Base-by-base conservation (phyloP, 179 eudicot genomes). In the Spergularia azorica region DNA sequence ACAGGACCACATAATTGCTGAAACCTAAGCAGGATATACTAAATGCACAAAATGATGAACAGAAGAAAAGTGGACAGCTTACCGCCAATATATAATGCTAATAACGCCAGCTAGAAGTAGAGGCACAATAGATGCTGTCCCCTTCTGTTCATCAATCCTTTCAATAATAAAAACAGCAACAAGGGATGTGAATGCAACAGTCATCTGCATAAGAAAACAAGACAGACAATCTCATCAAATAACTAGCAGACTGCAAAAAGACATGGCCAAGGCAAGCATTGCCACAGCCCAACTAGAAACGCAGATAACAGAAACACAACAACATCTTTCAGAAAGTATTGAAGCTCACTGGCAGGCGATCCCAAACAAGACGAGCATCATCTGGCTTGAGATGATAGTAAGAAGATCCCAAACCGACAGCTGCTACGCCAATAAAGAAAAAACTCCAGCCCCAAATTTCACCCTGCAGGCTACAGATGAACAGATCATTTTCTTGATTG, bases 351-450 rank as follows among this genome's bases (percentile, higher is more conserved):
- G 98, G 98, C 84, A 95, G 84, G 78, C 98, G 97, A 84, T 95
- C 98, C 98, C 98, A 95, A 70, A 95, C 96, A 81, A 93, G 97
- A 76, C 82, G 73, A 71, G 91, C 91, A 82, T 95, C 98, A 83
- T 93, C 80, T 65, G 97, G 98, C 58, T 95, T 79, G 62, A 93
- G 93, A 87, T 95, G 98, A 84, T 95, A 95, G 81, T 95, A 95
- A 76, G 97, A 84, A 26, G 98, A 95, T 63, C 98, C 98, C 80
- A 95, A 67, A 78, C 79, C 97, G 78, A 93, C 96, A 67, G 97
- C 97, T 60, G 97, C 87, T 65, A 95, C 93, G 48, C 98, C 98
- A 79, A 91, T 81, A 82, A 82, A 93, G 80, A 95, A 95, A 66
- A 80, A 84, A 15, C 89, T 86, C 98, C 98, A 95, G 5, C 98